Conservation (phyloP, 2,329 filamentous ascomycete genomes). For the Chaetomiaceae sp. region DNA sequence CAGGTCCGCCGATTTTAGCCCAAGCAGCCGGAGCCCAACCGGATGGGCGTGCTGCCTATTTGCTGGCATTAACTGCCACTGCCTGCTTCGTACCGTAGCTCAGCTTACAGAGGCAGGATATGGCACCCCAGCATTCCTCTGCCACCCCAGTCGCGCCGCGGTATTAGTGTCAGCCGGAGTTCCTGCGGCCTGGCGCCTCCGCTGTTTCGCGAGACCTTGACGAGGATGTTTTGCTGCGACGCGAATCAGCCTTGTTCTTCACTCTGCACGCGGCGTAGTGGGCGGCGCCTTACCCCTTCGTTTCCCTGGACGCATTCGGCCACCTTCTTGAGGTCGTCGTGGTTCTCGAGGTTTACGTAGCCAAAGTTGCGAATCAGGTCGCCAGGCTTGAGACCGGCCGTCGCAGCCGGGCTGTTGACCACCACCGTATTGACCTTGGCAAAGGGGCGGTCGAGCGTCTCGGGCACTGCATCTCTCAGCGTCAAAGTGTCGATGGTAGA, state of each 20-base stretch:
- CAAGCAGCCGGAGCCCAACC: slow-evolving; percentile 14
- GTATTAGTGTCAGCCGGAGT: slow-evolving; percentile 67
- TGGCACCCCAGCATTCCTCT: slow-evolving; percentile 87
- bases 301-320: slow-evolving; percentile 87
- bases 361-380: slow-evolving; percentile 85
- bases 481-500: slow-evolving; percentile 20
- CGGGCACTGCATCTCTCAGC: slow-evolving; percentile 34
- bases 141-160: slow-evolving; percentile 81
- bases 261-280: neutral
- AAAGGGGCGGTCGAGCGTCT: slow-evolving; percentile 55
- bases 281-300: slow-evolving; percentile 64
- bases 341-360: slow-evolving; percentile 74
- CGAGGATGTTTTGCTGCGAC: slow-evolving; percentile 61
- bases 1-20: slow-evolving; percentile 1
- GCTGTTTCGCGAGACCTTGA: slow-evolving; percentile 57
- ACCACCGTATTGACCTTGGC: slow-evolving; percentile 86
- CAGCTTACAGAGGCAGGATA: slow-evolving; percentile 66
- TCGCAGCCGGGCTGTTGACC: slow-evolving; percentile 71
- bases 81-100: neutral
- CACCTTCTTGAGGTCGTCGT: slow-evolving; percentile 80
- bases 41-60: neutral
- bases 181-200: slow-evolving; percentile 46
- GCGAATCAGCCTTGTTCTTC: slow-evolving; percentile 25
- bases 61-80: too few relatives aligned
- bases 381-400: slow-evolving; percentile 73